These are phyloP conservation scores for Myrmaecium sp. DNA, from an alignment of 2,329 filamentous ascomycete genomes.

Conservation along the genomic window DNA sequence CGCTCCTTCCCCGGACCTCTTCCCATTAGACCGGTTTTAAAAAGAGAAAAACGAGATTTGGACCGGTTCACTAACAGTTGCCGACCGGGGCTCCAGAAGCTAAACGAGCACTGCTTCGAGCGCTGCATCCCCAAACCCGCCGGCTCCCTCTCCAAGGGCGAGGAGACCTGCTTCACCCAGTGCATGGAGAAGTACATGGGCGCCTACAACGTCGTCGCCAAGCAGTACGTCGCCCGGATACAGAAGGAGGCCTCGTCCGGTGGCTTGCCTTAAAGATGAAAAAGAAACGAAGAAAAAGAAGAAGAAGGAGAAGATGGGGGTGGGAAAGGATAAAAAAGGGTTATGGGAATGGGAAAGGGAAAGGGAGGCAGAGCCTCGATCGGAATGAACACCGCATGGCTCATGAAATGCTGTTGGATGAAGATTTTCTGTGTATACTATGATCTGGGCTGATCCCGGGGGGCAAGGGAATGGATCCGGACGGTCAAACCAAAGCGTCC, in stretches of 20 bases:
- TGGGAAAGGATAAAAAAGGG: background rate
- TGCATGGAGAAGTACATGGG: constrained; percentile 42
- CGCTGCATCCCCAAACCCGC: constrained; percentile 36
- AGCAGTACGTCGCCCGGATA: constrained; percentile 32
- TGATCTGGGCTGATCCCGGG: too few species aligned
- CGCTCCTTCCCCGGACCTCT: background rate
- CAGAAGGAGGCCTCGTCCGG: constrained; percentile 21
- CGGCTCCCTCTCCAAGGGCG: constrained; percentile 31
- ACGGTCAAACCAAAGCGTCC: too few species aligned
- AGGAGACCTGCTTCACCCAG: constrained; percentile 30
- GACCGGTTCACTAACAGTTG: background rate
- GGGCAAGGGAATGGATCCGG: too few species aligned
- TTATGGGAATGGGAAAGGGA: background rate
- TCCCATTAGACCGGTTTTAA: background rate
- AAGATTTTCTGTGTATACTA: too few species aligned
- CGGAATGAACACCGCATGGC: background rate
- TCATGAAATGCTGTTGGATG: too few species aligned
- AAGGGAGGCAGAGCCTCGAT: background rate
- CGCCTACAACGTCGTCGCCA: constrained; percentile 33
- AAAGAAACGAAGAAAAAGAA: background rate
- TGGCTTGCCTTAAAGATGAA: constrained; percentile 1
- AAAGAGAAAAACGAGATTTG: too few species aligned
- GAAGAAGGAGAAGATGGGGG: background rate
- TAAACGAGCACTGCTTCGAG: constrained; percentile 40
- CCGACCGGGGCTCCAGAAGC: constrained; percentile 23